Conservation (phyloP, 2,329 filamentous ascomycete genomes). For the Pseudocercospora eumusae region DNA sequence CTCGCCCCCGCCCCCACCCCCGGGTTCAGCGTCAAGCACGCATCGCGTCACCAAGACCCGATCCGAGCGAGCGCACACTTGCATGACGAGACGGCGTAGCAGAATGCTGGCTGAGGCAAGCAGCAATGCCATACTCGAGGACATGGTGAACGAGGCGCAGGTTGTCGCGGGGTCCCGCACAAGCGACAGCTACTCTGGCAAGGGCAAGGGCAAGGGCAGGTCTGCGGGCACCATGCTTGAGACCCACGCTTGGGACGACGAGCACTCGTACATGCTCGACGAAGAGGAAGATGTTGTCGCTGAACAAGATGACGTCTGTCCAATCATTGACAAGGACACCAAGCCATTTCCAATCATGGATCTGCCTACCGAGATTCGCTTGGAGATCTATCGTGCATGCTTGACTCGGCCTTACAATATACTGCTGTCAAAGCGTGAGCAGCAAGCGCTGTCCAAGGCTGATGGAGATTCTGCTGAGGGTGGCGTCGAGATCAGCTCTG, state of each 20-base stretch:
- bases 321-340: slow-evolving; percentile 29
- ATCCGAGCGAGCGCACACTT: slow-evolving; percentile 9
- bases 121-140: slow-evolving; percentile 20
- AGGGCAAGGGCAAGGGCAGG: slow-evolving; percentile 24
- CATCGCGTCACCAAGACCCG: slow-evolving; percentile 23
- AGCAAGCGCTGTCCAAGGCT: slow-evolving; percentile 12
- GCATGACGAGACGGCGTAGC: slow-evolving; percentile 23
- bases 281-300: not conserved
- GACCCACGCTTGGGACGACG: slow-evolving; percentile 11
- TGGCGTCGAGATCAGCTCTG: slow-evolving; percentile 6
- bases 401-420: slow-evolving; percentile 39
- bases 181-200: slow-evolving; percentile 8
- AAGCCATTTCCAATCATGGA: slow-evolving; percentile 44
- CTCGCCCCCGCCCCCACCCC: slow-evolving; percentile 13
- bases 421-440: slow-evolving; percentile 34
- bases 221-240: slow-evolving; percentile 7
- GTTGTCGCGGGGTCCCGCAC: slow-evolving; percentile 15
- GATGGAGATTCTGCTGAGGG: slow-evolving; percentile 5
- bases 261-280: slow-evolving; percentile 4
- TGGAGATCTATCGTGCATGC: slow-evolving; percentile 47
- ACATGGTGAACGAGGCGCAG: slow-evolving; percentile 25
- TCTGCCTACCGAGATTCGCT: slow-evolving; percentile 50
- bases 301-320: slow-evolving; percentile 18
- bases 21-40: slow-evolving; percentile 14
- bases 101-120: slow-evolving; percentile 24